A percentile compares a stretch with the other conserved stretches of the same genome.
Evolutionary conservation across 2,329 filamentous ascomycete species (phyloP).

Genomic region (Apiospora hydei): DNA sequence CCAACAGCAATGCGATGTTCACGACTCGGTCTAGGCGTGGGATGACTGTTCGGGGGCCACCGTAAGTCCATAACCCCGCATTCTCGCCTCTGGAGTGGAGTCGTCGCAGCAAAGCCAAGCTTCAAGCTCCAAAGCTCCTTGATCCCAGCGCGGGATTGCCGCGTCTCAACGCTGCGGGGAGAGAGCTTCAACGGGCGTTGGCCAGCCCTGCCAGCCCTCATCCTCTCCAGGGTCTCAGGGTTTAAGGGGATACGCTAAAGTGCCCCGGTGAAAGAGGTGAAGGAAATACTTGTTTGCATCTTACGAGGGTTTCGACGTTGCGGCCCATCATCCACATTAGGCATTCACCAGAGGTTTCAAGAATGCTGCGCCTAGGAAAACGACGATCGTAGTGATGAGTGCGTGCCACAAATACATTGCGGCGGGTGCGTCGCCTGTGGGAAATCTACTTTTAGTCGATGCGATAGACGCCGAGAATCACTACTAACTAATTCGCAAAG

Average conservation of each 20-base stretch:
- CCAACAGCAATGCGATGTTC: background rate
- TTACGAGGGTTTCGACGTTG: conserved; percentile 3
- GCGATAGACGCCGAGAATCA: background rate
- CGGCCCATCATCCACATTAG: conserved; percentile 15
- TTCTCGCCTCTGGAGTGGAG: background rate
- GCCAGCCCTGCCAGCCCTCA: background rate
- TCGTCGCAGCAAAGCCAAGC: conserved; percentile 1
- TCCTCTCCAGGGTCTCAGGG: background rate
- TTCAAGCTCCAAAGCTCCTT: conserved; percentile 3
- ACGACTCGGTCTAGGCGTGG: background rate
- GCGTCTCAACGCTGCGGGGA: background rate
- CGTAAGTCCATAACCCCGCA: background rate
- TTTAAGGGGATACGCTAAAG: background rate
- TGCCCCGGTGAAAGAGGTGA: background rate
- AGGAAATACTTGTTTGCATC: background rate
- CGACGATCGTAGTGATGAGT: conserved; percentile 6
- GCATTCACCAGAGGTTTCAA: background rate
- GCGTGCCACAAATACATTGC: conserved; percentile 3
- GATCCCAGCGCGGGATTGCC: background rate
- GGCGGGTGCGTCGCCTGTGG: conserved; percentile 15
- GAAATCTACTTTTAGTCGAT: background rate
- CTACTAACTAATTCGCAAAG: background rate
- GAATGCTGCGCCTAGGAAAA: background rate
- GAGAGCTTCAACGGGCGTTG: conserved; percentile 12
- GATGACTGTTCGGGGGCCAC: conserved; percentile 9